Evolutionary conservation across 2,329 filamentous ascomycete species (phyloP), one percentile per base, ranked within the genome.

Genomic region (Fusarium redolens): DNA sequence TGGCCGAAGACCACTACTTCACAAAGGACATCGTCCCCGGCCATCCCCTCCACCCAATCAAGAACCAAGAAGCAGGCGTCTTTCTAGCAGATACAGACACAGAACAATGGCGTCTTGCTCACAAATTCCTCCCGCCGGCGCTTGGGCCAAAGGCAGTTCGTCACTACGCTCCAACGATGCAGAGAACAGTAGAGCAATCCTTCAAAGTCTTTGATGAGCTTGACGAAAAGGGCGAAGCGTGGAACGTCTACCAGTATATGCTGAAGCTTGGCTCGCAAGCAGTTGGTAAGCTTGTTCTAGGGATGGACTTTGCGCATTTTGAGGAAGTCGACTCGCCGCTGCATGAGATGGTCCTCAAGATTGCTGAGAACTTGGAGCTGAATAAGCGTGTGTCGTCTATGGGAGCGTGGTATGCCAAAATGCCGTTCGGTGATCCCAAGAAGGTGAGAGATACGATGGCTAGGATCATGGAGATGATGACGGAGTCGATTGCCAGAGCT

Each of bases 61-160:
- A 84, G 75, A 81, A 81, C 22, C 71, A 77, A 13, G 79, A 83
- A 31, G 82, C 83, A 1, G 84, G 82, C 6, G 79, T 87, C 17
- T 87, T 87, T 68, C 60, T 85, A 4, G 81, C 83, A 59, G 87
- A 89, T 72, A 89, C 87, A 0, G 82, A 87, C 18, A 86, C 84
- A 0, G 81, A 84, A 15, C 82, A 85, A 57, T 90, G 86, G 86
- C 75, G 79, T 17, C 72, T 84, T 0, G 85, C 86, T 1, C 90
- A 91, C 80, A 92, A 91, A 75, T 92, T 91, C 78, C 75, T 91
- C 1, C 88, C 89, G 0, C 89, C 90, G 0, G 86, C 88, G 0
- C 80, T 91, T 7, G 85, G 85, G 0, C 89, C 89, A 38, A 90
- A 89, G 71, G 89, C 89, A 0, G 88, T 91, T 2, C 82, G 86